Evolutionary conservation across 2,329 filamentous ascomycete species (phyloP).

Genomic region (Rosellinia necatrix): DNA sequence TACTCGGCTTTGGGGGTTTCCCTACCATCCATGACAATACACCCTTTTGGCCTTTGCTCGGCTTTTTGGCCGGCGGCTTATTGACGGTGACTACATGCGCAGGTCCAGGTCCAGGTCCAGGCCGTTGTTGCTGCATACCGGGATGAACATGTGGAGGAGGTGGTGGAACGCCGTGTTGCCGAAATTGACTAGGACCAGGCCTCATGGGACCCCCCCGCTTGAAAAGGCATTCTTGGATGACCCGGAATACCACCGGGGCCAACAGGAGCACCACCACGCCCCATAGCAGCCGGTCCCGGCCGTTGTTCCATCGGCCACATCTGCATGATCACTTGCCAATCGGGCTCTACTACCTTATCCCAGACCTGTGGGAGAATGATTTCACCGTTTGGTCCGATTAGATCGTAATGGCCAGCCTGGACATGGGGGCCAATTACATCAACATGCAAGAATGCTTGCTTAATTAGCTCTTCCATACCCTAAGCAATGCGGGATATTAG

Average conservation of each 20-base stretch:
- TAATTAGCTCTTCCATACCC: slow-evolving; percentile 87
- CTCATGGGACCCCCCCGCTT: slow-evolving; percentile 2
- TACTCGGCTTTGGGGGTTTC: slow-evolving; percentile 36
- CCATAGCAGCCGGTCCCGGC: slow-evolving; percentile 23
- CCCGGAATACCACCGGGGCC: slow-evolving; percentile 11
- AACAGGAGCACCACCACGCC: slow-evolving; percentile 18
- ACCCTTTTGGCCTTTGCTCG: slow-evolving; percentile 34
- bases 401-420: slow-evolving; percentile 77
- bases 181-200: neutral
- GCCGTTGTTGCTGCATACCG: neutral
- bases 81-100: slow-evolving; percentile 36
- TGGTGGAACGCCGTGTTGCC: slow-evolving; percentile 12
- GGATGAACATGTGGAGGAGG: slow-evolving; percentile 8
- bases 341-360: slow-evolving; percentile 80
- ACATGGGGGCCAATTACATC: slow-evolving; percentile 78
- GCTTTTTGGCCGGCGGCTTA: slow-evolving; percentile 36
- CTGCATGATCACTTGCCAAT: slow-evolving; percentile 72
- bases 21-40: slow-evolving; percentile 43
- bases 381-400: slow-evolving; percentile 78
- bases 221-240: slow-evolving; percentile 7
- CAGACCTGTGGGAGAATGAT: slow-evolving; percentile 82
- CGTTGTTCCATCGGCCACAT: slow-evolving; percentile 62
- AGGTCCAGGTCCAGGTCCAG: neutral
- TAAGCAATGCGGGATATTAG: slow-evolving; percentile 43
- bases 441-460: slow-evolving; percentile 80